Evolutionary conservation across 345 rosid species (phyloP).

Genomic region (Viola odorata): DNA sequence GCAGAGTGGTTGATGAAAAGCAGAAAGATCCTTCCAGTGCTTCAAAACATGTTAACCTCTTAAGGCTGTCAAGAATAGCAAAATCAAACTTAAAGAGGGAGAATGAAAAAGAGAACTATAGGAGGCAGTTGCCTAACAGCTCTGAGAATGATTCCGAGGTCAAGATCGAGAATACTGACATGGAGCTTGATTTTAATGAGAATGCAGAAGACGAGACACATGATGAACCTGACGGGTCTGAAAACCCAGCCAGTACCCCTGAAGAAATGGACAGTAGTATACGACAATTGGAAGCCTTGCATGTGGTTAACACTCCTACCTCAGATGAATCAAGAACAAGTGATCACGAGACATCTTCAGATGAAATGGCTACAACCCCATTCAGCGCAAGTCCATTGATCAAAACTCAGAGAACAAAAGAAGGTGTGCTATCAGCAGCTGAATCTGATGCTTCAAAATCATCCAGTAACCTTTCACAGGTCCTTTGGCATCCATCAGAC

Average conservation of each 20-base stretch:
- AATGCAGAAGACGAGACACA: slow-evolving; percentile 64
- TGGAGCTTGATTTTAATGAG: slow-evolving; percentile 98
- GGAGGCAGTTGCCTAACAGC: slow-evolving; percentile 69
- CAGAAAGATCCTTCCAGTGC: slow-evolving; percentile 55
- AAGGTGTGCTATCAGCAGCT: slow-evolving; percentile 36
- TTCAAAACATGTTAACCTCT: slow-evolving; percentile 64
- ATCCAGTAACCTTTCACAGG: slow-evolving; percentile 49
- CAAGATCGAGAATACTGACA: slow-evolving; percentile 85
- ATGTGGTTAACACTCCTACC: slow-evolving; percentile 32
- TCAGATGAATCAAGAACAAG: slow-evolving; percentile 43
- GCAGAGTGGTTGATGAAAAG: slow-evolving; percentile 56
- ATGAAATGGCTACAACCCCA: slow-evolving; percentile 57
- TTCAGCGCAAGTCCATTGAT: slow-evolving; percentile 61
- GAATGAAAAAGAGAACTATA: slow-evolving; percentile 94
- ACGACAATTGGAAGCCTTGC: slow-evolving; percentile 31
- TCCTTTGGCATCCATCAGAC: slow-evolving; percentile 93
- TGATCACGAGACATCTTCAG: slow-evolving; percentile 54
- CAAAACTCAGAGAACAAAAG: slow-evolving; percentile 56
- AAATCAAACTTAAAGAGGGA: slow-evolving; percentile 85
- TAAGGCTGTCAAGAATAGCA: slow-evolving; percentile 92
- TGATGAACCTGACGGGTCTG: slow-evolving; percentile 68
- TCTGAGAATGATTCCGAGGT: slow-evolving; percentile 82
- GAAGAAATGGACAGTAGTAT: slow-evolving; percentile 39
- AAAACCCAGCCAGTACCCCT: slow-evolving; percentile 32
- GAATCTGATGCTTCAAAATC: slow-evolving; percentile 58